Base-by-base conservation (phyloP, 768 basidiomycete genomes). In the Hericium erinaceus region DNA sequence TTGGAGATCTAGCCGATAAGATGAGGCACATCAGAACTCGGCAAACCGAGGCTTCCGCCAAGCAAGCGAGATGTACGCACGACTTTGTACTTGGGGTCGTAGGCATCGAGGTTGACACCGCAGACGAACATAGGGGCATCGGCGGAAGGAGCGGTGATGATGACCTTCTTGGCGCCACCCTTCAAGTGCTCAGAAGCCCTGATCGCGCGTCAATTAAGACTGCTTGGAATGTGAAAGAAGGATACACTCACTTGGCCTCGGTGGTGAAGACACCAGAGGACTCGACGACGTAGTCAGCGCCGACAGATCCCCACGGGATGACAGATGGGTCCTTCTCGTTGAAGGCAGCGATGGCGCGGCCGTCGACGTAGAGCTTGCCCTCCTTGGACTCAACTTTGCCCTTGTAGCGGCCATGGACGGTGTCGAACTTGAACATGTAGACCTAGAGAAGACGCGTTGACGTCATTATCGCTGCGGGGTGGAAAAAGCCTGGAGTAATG, bases 191-290 rank as follows among this genome's bases (percentile, higher is more conserved):
- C 86, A 51, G 80, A 79, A 56, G 95, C 95, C 79, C 86, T 89
- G 41, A 33, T 10, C 1, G 7, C 6, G 33, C 33, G 33, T 33
- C 33, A 37, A 52, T 18, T 44, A 22, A 5, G 7, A 6, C 40
- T 24, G 57, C 28, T 40, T 37, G 16, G 50, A 18, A 39, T n/a
- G 16, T 16, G 28, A 51, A 4, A 64, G 33, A 33, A 33, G 33
- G 33, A 10, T 33, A 33, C 7, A 24, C 70, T 64, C 66, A 88
- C 87, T 94, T 95, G 15, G 97, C 94, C 64, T 73, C 80, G 68
- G 94, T 97, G 71, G 95, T 98, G 83, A 98, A 98, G 73, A 97
- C 94, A 84, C 95, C 89, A 65, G 97, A 98, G 55, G 97, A 92
- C 77, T 99, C 97, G 70, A 99, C 85, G 61, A 98, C 77, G 79